These are phyloP conservation scores for Alnus glutinosa DNA, from an alignment of 306 rosid species.

Conservation along the genomic window DNA sequence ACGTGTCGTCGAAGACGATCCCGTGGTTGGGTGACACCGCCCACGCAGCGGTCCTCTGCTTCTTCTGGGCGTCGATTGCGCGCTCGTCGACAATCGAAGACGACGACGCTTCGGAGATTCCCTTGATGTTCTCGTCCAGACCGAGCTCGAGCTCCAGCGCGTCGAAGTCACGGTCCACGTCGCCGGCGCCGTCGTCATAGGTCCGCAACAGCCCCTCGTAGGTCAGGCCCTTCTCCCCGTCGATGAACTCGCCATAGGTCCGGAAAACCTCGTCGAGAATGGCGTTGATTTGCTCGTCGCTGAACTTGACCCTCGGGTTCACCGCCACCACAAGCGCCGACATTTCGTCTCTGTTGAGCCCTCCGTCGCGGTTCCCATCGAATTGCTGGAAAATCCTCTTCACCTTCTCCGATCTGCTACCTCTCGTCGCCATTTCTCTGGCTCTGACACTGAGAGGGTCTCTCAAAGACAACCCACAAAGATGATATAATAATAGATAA, in stretches of 20 bases:
- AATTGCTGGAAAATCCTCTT: constrained; percentile 85
- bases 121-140: constrained; percentile 43
- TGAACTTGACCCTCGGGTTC: constrained; percentile 97
- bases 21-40: constrained; percentile 95
- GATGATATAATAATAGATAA: background rate
- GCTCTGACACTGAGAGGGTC: background rate
- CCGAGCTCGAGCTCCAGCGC: constrained; percentile 81
- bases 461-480: too few species aligned
- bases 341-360: constrained; percentile 89
- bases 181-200: constrained; percentile 97
- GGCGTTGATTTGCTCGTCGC: constrained; percentile 97
- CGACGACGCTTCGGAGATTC: constrained; percentile 71
- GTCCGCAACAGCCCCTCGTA: constrained; percentile 90
- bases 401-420: constrained; percentile 98
- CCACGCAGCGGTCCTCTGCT: constrained; percentile 98
- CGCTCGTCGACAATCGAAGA: constrained; percentile 83
- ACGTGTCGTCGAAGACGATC: constrained; percentile 91
- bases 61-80: constrained; percentile 78
- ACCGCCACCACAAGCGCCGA: constrained; percentile 95
- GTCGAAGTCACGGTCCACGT: constrained; percentile 94
- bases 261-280: constrained; percentile 93
- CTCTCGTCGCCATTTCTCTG: constrained; percentile 78
- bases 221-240: constrained; percentile 82
- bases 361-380: constrained; percentile 81
- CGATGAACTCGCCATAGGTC: constrained; percentile 85